phyloP scores from a whole-genome alignment of 2,329 filamentous ascomycete species.

The Graphilbum ipis-grandicollis region DNA sequence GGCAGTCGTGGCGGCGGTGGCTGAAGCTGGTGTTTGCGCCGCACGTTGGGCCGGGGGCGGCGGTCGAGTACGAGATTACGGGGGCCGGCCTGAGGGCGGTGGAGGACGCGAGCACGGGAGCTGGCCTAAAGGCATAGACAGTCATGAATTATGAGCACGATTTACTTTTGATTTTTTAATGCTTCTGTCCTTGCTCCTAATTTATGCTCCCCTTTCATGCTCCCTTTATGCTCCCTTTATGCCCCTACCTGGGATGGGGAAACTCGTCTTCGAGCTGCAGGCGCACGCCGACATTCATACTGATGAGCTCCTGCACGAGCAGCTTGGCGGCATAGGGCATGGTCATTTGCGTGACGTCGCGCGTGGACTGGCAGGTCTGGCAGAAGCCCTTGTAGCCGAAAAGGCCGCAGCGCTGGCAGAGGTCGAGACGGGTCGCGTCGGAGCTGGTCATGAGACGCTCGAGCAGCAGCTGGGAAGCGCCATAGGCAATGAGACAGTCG shows the following conservation, averaged over 20 bases:
- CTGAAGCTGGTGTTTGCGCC: conserved; percentile 84
- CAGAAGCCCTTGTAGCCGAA: conserved; percentile 95
- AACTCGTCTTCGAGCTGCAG: conserved; percentile 91
- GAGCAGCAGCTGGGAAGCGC: conserved; percentile 76
- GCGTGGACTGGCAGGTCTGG: conserved; percentile 74
- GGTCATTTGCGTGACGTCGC: conserved; percentile 76
- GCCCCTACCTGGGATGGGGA: conserved; percentile 33
- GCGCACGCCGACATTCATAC: conserved; percentile 95
- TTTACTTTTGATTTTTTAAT: no score
- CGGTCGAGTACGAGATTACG: conserved; percentile 59
- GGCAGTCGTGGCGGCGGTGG: conserved; percentile 44
- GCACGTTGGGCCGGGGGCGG: conserved; percentile 40
- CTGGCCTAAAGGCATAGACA: no score
- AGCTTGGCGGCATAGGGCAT: conserved; percentile 97
- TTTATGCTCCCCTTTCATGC: no score
- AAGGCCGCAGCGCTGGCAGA: conserved; percentile 84
- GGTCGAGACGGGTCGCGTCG: conserved; percentile 78
- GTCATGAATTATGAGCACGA: background rate
- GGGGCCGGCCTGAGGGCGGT: conserved; percentile 37
- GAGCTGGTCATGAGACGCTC: conserved; percentile 91
- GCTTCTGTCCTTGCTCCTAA: no score
- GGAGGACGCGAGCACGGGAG: background rate
- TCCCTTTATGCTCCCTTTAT: no score
- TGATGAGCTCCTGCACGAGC: conserved; percentile 85
- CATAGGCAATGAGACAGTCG: conserved; percentile 94